Evolutionary conservation across 75 land plant genomes (phyloP).

Genomic region (Selaginella moellendorffii): DNA sequence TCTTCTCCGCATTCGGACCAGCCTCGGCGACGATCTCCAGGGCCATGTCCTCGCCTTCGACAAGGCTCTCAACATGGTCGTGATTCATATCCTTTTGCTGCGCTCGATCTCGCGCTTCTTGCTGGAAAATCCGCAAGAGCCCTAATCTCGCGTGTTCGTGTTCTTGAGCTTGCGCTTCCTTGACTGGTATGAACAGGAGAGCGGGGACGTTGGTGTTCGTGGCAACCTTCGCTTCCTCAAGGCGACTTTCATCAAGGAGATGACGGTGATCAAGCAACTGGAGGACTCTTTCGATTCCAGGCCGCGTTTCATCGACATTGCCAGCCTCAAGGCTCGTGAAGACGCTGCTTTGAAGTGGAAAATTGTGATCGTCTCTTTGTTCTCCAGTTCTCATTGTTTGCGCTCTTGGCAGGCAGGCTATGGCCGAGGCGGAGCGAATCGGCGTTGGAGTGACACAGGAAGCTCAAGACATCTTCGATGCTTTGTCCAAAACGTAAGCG

Average conservation of each 20-base stretch:
- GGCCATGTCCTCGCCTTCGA: slow-evolving; percentile 75
- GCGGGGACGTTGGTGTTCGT: slow-evolving; percentile 34
- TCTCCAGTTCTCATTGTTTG: too few relatives aligned
- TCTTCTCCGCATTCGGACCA: slow-evolving; percentile 51
- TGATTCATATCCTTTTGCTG: slow-evolving; percentile 83
- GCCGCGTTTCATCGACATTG: slow-evolving; percentile 49
- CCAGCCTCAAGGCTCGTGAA: slow-evolving; percentile 49
- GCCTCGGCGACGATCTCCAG: slow-evolving; percentile 70
- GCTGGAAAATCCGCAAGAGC: too few relatives aligned
- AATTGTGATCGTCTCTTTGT: neutral
- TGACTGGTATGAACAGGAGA: slow-evolving; percentile 40
- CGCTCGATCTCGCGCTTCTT: too few relatives aligned
- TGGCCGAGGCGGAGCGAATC: slow-evolving; percentile 87
- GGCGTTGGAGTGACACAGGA: slow-evolving; percentile 81
- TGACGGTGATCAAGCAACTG: slow-evolving; percentile 37
- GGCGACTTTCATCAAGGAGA: slow-evolving; percentile 76
- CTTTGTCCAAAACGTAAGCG: slow-evolving; percentile 88
- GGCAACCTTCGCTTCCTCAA: slow-evolving; percentile 66
- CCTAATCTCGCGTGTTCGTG: neutral
- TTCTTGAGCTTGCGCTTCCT: slow-evolving; percentile 2
- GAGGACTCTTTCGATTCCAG: slow-evolving; percentile 64
- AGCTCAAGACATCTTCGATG: slow-evolving; percentile 91
- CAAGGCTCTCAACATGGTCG: slow-evolving; percentile 56
- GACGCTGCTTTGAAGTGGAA: slow-evolving; percentile 80
- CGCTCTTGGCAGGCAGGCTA: slow-evolving; percentile 61